Base-by-base conservation (phyloP, 305 asterid species). In the Fraxinus latifolia region DNA sequence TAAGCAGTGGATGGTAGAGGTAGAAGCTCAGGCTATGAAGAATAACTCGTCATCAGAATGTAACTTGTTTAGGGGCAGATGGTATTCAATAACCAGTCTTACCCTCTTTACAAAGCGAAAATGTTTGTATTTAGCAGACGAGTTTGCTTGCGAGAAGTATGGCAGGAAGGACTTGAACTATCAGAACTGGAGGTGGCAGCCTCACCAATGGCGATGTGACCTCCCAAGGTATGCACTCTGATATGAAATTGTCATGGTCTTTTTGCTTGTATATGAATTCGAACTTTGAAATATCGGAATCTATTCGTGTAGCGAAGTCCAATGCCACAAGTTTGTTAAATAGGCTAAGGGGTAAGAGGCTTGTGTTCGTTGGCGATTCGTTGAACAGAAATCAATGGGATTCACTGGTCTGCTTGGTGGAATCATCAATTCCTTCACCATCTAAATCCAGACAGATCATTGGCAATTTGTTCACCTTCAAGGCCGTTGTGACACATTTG, bases 171-270 rank as follows among this genome's bases (percentile, higher is more conserved):
- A 95, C 79, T 87, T 89, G 85, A 80, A 25, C 21, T 95, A 85
- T 85, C 98, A 90, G 85, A 80, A 92, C 65, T 95, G 97, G 99
- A 88, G 96, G 75, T 95, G 99, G 99, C 99, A 95, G 77, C 99
- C 99, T 79, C 89, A 91, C 83, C 91, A 84, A 0, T 95, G 98
- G 25, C 27, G 1, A 25, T 25, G 27, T 73, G 89, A 94, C 79
- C 92, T 94, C 70, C 97, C 97, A 4, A 89, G 97, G 98, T 93
- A 36, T 17, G 73, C 73, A 8, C 2, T 65, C 73, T 65, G 17
- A 65, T 65, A 25, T 27, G 73, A 9, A 65, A 27, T 3, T 65
- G 21, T 27, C 73, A 11, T 9, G 7, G 33, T 23, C 31, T 25
- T 65, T 25, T 5, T 65, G 27, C 5, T 11, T 15, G 7, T 65